Conservation (phyloP, 768 basidiomycete genomes). For the Panellus pusillus region DNA sequence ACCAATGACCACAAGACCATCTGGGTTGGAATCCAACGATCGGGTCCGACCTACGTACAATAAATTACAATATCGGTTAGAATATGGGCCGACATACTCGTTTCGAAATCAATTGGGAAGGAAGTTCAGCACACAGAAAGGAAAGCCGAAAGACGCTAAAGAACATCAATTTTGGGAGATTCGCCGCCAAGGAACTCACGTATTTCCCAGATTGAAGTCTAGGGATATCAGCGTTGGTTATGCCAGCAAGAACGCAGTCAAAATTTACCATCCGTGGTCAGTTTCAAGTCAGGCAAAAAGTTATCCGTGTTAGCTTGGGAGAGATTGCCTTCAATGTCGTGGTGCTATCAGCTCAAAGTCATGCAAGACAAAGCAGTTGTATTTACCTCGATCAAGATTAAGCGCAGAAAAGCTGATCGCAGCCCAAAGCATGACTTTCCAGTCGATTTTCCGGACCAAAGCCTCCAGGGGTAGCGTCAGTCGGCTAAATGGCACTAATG, state of each 20-base stretch:
- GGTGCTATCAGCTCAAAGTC: too few relatives aligned
- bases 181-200: slow-evolving; percentile 8
- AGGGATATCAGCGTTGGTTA: background rate
- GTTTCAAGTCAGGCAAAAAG: slow-evolving; percentile 53
- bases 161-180: background rate
- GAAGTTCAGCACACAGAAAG: slow-evolving; percentile 57
- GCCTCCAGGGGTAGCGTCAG: slow-evolving; percentile 29
- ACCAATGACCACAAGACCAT: slow-evolving; percentile 57
- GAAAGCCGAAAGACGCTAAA: slow-evolving; percentile 43
- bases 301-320: slow-evolving; percentile 59
- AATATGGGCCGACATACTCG: slow-evolving; percentile 36
- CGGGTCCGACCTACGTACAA: slow-evolving; percentile 49
- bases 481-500: background rate
- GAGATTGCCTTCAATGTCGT: slow-evolving; percentile 35
- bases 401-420: slow-evolving; percentile 58
- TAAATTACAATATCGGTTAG: too few relatives aligned
- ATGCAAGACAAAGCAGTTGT: too few relatives aligned
- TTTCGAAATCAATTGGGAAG: slow-evolving; percentile 64
- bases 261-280: slow-evolving; percentile 47
- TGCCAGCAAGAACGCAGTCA: background rate
- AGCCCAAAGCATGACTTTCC: slow-evolving; percentile 60
- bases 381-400: slow-evolving; percentile 45
- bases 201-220: slow-evolving; percentile 62
- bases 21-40: slow-evolving; percentile 63
- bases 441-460: slow-evolving; percentile 56